Evolutionary conservation across 768 basidiomycete species (phyloP), one percentile per base, ranked within the genome.

Genomic region (Boletus sp.): DNA sequence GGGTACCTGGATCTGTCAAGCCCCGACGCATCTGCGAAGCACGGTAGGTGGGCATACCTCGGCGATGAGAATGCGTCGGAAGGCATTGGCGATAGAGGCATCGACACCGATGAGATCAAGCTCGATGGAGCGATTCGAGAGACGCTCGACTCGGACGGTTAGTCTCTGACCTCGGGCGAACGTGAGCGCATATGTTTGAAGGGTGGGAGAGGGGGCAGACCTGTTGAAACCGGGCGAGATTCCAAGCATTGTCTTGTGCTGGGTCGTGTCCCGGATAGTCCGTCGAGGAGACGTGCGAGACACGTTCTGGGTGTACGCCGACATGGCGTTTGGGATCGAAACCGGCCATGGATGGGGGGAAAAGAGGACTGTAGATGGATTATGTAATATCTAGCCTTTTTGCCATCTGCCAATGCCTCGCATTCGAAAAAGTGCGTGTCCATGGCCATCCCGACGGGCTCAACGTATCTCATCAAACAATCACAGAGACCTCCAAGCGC

Each of bases 81-180:
- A 83, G 0, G 96, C 93, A 70, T 99, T 98, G 30, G 97, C 94
- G 54, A 99, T 90, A 15, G 93, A 90, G 1, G 97, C 91, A 69
- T 99, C 96, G 29, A 98, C 88, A 6, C 96, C 95, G 52, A 98
- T 82, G 42, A 98, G 77, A 72, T 99, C 97, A 70, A 99, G 96
- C 61, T 98, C 95, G 57, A 97, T 83, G 2, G 88, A 87, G 15
- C 87, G 81, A 40, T 88, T 80, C 0, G 94, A 96, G 34, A 95
- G 74, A 40, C 90, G 81, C 56, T 89, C 83, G 34, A 97, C 79
- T 53, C 85, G 78, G 10, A 93, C 83, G 66, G 77, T 75, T 51
- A 95, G 75, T 64, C 79, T 87, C 92, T 92, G 72, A 63, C 1
- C 37, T 29, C 69, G 17, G n/a, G 40, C 5, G 48, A 37, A 25